phyloP scores from a whole-genome alignment of 441 rosid genomes.

The Jatropha podagrica region DNA sequence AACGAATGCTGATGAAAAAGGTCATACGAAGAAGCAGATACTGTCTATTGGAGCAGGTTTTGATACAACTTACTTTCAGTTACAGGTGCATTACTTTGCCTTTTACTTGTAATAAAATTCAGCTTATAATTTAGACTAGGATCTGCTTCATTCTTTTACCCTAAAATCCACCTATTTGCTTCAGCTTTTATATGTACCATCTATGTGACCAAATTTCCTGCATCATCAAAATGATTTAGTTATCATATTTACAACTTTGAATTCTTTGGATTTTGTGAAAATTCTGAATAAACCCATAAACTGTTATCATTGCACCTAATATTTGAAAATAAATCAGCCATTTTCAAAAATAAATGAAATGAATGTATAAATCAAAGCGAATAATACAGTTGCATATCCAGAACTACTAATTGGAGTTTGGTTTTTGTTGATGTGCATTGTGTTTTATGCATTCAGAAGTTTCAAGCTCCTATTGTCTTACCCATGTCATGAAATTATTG shows the following conservation, averaged over 20 bases:
- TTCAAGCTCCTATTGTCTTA: too few species aligned
- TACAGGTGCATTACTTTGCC: constrained; percentile 52
- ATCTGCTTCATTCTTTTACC: neutral
- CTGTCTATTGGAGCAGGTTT: constrained; percentile 96
- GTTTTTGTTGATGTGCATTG: too few species aligned
- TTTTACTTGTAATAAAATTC: constrained; percentile 2
- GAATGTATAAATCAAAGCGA: too few species aligned
- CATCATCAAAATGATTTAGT: neutral
- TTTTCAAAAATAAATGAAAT: too few species aligned
- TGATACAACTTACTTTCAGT: constrained; percentile 86
- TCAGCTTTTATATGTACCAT: neutral
- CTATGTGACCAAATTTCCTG: neutral
- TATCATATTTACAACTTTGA: neutral
- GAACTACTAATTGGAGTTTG: too few species aligned
- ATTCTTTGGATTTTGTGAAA: neutral
- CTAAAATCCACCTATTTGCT: neutral
- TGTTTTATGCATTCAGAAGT: too few species aligned
- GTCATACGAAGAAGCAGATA: constrained; percentile 67
- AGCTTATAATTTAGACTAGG: neutral
- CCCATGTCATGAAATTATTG: too few species aligned
- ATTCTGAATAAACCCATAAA: too few species aligned
- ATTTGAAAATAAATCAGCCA: too few species aligned
- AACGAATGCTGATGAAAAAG: constrained; percentile 28
- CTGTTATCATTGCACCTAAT: too few species aligned
- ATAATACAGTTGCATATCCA: too few species aligned